Base-by-base conservation (phyloP, 116 monocot genomes). In the Posidonia oceanica region DNA sequence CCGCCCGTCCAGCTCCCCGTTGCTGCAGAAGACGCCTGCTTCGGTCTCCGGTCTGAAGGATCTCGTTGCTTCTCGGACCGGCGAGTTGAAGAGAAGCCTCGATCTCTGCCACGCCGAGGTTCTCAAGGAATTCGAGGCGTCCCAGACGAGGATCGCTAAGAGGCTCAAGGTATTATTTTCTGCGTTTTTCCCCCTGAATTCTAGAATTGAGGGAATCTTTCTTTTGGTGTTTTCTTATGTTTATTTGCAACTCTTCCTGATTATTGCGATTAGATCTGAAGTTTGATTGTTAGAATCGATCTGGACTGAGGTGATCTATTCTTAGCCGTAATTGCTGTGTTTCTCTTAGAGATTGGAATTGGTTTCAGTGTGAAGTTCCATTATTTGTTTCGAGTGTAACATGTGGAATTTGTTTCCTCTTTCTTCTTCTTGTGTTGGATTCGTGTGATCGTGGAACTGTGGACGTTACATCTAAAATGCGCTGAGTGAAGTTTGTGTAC, bases 61-160 rank as follows among this genome's bases (percentile, higher is more conserved):
- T 63, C 65, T 81, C 59, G 82, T 60, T 15, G 61, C 83, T 37
- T 82, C 93, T 36, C 67, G 75, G 12, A 66, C 56, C 37, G 79
- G 83, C 15, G 71, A 68, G 10, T 57, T 89, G 61, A 89, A 89
- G 84, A 76, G 79, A 36, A 74, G 64, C 37, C 66, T 93, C 67
- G 89, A 93, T 44, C 70, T 54, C 59, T 75, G 73, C 77, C 86
- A 87, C 64, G 74, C 76, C 64, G 83, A 86, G 75, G 70, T 69
- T 20, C 39, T 80, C 71, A 86, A 84, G 81, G 93, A 89, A 64
- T 66, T 83, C 44, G 86, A 84, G 13, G 76, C 83, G 4, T 86
- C 89, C 69, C 16, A 73, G 23, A 37, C 69, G 51, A 66, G 83
- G 65, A 76, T 89, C 71, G 70, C 89, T 77, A 93, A 93, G 67